phyloP scores from a whole-genome alignment of 495 filamentous ascomycete species.

The Aspergillus bertholletiae region DNA sequence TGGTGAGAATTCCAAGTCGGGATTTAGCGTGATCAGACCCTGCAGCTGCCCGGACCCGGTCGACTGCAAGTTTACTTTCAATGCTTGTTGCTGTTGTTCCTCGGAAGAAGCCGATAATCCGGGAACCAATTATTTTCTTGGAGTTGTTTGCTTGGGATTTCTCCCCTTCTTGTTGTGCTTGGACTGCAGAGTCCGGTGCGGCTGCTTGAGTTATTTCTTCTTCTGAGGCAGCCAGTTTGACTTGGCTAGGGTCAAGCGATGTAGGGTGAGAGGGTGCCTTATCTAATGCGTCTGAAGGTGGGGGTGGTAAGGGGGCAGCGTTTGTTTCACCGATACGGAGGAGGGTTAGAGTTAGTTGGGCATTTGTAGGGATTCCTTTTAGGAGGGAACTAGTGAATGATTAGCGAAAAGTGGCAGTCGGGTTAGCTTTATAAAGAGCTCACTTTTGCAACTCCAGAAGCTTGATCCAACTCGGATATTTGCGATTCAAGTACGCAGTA shows the following conservation, averaged over 20 bases:
- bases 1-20: constrained; percentile 65
- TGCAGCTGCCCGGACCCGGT: constrained; percentile 61
- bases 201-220: constrained; percentile 51
- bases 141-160: constrained; percentile 25
- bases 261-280: constrained; percentile 29
- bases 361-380: constrained; percentile 84
- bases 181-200: constrained; percentile 14
- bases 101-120: constrained; percentile 65
- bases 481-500: constrained; percentile 58
- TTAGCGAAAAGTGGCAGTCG: background rate
- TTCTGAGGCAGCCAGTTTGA: constrained; percentile 39
- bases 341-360: constrained; percentile 79
- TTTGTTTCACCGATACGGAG: constrained; percentile 84
- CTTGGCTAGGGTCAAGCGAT: constrained; percentile 33
- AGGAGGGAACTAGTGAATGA: constrained; percentile 58
- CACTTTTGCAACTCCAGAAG: constrained; percentile 67
- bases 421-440: constrained; percentile 6
- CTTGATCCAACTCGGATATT: constrained; percentile 73
- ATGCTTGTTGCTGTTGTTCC: constrained; percentile 64
- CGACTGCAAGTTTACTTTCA: constrained; percentile 64
- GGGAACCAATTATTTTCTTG: constrained; percentile 46
- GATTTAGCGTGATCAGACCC: constrained; percentile 67
- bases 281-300: constrained; percentile 34
- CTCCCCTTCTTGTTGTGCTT: constrained; percentile 5
- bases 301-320: constrained; percentile 76